phyloP scores from a whole-genome alignment of 2,329 filamentous ascomycete species.

The Ophiosphaerella narmari region DNA sequence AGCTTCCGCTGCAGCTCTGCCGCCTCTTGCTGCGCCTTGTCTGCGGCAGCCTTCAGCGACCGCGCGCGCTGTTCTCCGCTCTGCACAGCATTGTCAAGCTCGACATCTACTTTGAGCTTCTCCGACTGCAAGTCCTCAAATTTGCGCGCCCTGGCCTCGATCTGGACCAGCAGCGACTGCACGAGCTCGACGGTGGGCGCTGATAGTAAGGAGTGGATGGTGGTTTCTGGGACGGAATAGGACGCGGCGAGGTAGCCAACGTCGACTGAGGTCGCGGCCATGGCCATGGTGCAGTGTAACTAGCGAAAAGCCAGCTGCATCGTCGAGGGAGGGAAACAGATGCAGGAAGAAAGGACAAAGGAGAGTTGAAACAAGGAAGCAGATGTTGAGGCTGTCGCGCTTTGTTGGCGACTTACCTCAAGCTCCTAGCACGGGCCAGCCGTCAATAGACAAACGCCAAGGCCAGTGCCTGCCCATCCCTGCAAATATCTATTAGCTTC shows the following conservation, averaged over 20 bases:
- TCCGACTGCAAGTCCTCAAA: conserved; percentile 81
- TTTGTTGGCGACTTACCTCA: conserved; percentile 8
- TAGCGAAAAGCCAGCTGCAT: conserved; percentile 29
- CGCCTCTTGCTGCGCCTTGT: conserved; percentile 82
- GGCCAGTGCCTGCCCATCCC: conserved; percentile 3
- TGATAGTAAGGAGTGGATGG: conserved; percentile 64
- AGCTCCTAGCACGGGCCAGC: conserved; percentile 2
- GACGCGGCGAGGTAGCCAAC: conserved; percentile 74
- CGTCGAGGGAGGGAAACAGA: conserved; percentile 6
- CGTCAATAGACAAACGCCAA: too few relatives aligned
- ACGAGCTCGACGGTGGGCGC: conserved; percentile 80
- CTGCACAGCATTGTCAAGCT: conserved; percentile 87
- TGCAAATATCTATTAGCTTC: conserved; percentile 1
- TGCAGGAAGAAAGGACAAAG: conserved; percentile 27
- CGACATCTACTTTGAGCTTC: conserved; percentile 87
- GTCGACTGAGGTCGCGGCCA: conserved; percentile 69
- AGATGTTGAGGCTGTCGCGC: conserved; percentile 20
- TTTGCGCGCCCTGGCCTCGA: conserved; percentile 80
- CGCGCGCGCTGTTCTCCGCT: conserved; percentile 82
- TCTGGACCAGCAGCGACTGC: conserved; percentile 71
- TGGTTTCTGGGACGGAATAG: conserved; percentile 69
- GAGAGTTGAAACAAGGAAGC: conserved; percentile 29
- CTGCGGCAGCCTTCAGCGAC: conserved; percentile 77
- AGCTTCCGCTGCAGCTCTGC: conserved; percentile 81
- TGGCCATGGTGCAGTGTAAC: conserved; percentile 40